These are phyloP conservation scores for Mycena haematopus DNA, from an alignment of 768 basidiomycete genomes.

Conservation along the genomic window DNA sequence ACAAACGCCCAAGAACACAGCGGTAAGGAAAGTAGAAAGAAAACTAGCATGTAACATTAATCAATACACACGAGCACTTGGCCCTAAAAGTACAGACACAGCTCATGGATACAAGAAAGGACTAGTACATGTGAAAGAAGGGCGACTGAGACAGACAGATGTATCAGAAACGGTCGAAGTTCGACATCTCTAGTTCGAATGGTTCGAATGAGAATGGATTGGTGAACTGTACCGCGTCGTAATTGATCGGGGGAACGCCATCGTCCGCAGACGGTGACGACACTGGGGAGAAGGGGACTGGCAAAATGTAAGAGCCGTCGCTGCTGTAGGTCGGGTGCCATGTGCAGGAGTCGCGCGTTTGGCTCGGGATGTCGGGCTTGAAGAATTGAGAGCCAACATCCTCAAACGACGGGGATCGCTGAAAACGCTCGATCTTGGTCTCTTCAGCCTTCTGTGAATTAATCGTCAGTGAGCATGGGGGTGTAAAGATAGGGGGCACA, in stretches of 20 bases:
- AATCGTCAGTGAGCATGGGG: not conserved
- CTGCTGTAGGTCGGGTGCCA: constrained; percentile 12
- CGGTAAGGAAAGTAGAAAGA: constrained; percentile 7
- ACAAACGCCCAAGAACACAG: constrained; percentile 48
- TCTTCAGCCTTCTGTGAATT: constrained; percentile 1
- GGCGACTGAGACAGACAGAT: not conserved
- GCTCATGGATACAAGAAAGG: constrained; percentile 9
- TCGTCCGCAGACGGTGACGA: not conserved
- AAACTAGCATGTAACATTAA: constrained; percentile 15
- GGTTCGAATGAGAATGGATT: constrained; percentile 21
- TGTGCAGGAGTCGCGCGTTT: constrained; percentile 14
- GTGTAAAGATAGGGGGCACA: constrained; percentile 1
- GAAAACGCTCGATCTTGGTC: constrained; percentile 6
- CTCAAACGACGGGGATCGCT: constrained; percentile 11
- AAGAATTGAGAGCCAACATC: constrained; percentile 27
- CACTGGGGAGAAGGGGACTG: not conserved
- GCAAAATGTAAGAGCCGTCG: constrained; percentile 8
- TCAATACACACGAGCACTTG: constrained; percentile 16
- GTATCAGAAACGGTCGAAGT: constrained; percentile 8
- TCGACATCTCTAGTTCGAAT: constrained; percentile 9
- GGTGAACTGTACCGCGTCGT: constrained; percentile 19
- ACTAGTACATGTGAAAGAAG: not conserved
- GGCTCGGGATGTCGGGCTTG: constrained; percentile 18
- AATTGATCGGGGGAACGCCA: constrained; percentile 1
- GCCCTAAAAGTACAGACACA: not conserved